Conservation (phyloP, 2,329 filamentous ascomycete genomes). For the Lanzia echinophila region DNA sequence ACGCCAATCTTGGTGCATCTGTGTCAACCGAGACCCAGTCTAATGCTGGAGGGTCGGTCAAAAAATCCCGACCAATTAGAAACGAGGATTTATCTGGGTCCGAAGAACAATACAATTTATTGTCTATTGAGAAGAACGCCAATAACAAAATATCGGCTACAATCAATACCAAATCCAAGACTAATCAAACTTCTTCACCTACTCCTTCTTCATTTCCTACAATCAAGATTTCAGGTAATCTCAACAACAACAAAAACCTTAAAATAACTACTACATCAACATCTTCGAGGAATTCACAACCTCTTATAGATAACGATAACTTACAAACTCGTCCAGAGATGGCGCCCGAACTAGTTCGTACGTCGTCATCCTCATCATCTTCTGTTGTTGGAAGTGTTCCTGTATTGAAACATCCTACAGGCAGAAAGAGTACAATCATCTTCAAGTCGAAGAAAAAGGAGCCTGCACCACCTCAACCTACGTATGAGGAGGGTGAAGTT, state of each 20-base stretch:
- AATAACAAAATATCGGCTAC: conserved; percentile 7
- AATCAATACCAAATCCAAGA: conserved; percentile 2
- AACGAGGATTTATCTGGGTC: conserved; percentile 18
- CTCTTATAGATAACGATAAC: background rate
- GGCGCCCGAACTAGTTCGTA: conserved; percentile 15
- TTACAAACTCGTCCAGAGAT: conserved; percentile 6
- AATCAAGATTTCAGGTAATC: conserved; percentile 11
- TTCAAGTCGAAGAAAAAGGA: conserved; percentile 19
- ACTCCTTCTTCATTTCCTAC: conserved; percentile 14
- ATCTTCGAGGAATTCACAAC: background rate
- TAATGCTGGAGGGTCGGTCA: conserved; percentile 11
- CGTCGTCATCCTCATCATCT: conserved; percentile 12
- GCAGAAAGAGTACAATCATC: conserved; percentile 6
- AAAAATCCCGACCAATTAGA: conserved; percentile 23
- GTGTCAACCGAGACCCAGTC: conserved; percentile 24
- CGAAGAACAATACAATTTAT: conserved; percentile 24
- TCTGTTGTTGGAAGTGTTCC: conserved; percentile 12
- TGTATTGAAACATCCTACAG: conserved; percentile 1
- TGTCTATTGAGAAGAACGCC: conserved; percentile 13
- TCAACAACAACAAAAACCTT: conserved; percentile 11
- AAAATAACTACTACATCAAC: no score
- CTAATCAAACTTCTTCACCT: conserved; percentile 9
- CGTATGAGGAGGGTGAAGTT: conserved; percentile 18
- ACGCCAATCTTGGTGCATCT: conserved; percentile 19
- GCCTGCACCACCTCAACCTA: conserved; percentile 10